These are phyloP conservation scores for Musa itinerans DNA, from an alignment of 176 grass and related monocot genomes.

Conservation along the genomic window DNA sequence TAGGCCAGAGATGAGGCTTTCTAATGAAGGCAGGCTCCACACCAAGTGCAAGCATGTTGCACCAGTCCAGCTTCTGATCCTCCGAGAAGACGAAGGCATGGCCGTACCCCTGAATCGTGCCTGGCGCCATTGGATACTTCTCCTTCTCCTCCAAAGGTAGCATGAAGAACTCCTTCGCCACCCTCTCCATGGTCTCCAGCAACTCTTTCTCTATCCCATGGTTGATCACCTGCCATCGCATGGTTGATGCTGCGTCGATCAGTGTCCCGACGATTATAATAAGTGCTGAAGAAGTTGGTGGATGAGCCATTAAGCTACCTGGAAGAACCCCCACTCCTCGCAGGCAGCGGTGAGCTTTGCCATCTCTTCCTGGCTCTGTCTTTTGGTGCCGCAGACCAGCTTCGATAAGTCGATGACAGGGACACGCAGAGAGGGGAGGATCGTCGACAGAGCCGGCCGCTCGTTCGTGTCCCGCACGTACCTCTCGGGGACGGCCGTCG, in stretches of 20 bases:
- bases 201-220: constrained; percentile 49
- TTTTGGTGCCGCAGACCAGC: constrained; percentile 10
- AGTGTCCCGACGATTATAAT: no score
- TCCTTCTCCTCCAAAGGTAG: constrained; percentile 81
- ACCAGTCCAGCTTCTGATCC: constrained; percentile 92
- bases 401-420: constrained; percentile 58
- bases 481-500: constrained; percentile 39
- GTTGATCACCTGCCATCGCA: constrained; percentile 46
- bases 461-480: constrained; percentile 51
- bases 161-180: constrained; percentile 72
- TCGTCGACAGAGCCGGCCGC: constrained; percentile 20
- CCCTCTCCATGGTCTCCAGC: constrained; percentile 54
- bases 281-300: neutral
- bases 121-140: constrained; percentile 62
- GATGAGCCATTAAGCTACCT: constrained; percentile 20
- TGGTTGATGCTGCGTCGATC: neutral
- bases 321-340: constrained; percentile 88
- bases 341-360: constrained; percentile 42
- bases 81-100: constrained; percentile 88
- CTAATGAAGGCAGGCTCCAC: constrained; percentile 49
- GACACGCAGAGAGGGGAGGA: constrained; percentile 22
- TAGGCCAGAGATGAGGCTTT: constrained; percentile 64
- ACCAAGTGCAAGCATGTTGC: constrained; percentile 87
- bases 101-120: constrained; percentile 78
- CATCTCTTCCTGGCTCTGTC: constrained; percentile 28